Conservation (phyloP, 1,284 basidiomycete genomes). For the Trametes versicolor region DNA sequence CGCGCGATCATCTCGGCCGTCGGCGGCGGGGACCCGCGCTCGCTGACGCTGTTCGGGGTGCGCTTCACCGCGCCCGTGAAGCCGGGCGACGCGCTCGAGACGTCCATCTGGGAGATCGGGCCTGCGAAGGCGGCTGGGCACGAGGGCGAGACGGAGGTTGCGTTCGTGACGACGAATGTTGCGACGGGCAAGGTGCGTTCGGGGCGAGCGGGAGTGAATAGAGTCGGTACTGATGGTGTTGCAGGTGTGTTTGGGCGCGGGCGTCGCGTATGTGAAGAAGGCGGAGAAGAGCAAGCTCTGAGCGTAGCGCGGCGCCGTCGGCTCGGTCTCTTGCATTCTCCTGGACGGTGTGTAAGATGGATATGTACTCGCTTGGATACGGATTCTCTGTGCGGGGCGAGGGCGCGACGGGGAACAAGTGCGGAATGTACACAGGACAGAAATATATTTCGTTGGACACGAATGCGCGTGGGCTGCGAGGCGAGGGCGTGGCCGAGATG, state of each 20-base stretch:
- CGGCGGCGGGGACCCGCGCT: slow-evolving; percentile 64
- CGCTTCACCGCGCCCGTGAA: slow-evolving; percentile 85
- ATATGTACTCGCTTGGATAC: not conserved
- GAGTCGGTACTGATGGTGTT: slow-evolving; percentile 13
- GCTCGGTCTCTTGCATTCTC: too few species aligned
- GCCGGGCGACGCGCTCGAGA: slow-evolving; percentile 83
- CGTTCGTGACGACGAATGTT: slow-evolving; percentile 77
- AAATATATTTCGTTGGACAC: too few species aligned
- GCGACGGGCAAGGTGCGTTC: slow-evolving; percentile 73
- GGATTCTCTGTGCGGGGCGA: not conserved
- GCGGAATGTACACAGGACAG: too few species aligned
- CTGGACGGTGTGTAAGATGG: slow-evolving; percentile 37
- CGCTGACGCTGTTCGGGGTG: slow-evolving; percentile 73
- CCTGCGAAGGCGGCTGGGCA: slow-evolving; percentile 52
- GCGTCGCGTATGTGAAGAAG: slow-evolving; percentile 69
- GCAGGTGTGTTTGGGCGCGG: slow-evolving; percentile 62
- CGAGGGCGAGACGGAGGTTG: slow-evolving; percentile 72
- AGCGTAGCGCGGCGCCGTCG: slow-evolving; percentile 12
- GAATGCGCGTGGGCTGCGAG: too few species aligned
- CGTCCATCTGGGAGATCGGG: slow-evolving; percentile 80
- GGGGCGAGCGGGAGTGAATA: too few species aligned
- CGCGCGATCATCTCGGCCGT: slow-evolving; percentile 73
- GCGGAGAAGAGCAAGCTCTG: slow-evolving; percentile 63
- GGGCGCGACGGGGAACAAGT: too few species aligned
- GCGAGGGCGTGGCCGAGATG: too few species aligned